Conservation (phyloP, 352 stramenopile species). For the Globisporangium apiculatum region DNA sequence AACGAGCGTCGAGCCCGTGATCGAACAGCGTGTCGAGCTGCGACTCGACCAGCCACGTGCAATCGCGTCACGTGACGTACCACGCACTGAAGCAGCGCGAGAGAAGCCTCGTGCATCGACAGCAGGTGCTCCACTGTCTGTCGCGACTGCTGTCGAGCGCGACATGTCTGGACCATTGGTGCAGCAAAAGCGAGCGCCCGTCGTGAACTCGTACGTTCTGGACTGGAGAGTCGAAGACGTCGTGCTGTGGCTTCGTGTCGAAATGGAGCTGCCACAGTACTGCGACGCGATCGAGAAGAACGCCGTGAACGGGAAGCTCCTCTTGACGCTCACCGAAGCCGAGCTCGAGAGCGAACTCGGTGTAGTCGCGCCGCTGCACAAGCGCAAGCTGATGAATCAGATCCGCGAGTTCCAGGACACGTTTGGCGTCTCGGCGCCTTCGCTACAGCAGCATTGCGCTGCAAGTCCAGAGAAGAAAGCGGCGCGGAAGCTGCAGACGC, state of each 20-base stretch:
- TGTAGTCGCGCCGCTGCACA: slow-evolving; percentile 27
- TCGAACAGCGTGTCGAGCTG: neutral
- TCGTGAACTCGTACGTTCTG: slow-evolving; percentile 16
- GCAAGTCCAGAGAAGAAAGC: slow-evolving; percentile 4
- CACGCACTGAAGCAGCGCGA: neutral
- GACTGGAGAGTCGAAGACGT: slow-evolving; percentile 55
- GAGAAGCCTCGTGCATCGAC: neutral
- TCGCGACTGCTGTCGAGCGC: no score
- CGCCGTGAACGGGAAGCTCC: slow-evolving; percentile 33
- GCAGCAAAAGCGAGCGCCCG: neutral
- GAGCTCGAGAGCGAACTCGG: slow-evolving; percentile 32
- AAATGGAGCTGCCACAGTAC: slow-evolving; percentile 47
- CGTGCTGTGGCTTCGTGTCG: slow-evolving; percentile 29
- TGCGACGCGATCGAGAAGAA: slow-evolving; percentile 23
- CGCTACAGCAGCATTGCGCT: neutral
- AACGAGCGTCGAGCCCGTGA: neutral
- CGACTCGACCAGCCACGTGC: neutral
- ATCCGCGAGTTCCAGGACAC: slow-evolving; percentile 32
- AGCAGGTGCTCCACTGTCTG: neutral
- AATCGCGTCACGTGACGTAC: neutral
- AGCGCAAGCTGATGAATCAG: slow-evolving; percentile 36
- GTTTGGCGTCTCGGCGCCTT: slow-evolving; percentile 16
- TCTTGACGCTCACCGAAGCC: slow-evolving; percentile 30
- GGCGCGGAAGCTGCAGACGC: slow-evolving; percentile 1
- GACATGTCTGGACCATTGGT: no score